Evolutionary conservation across 2,329 filamentous ascomycete genomes (phyloP), one percentile per base, ranked within the genome.

Genomic region (Lachnellula willkommii): DNA sequence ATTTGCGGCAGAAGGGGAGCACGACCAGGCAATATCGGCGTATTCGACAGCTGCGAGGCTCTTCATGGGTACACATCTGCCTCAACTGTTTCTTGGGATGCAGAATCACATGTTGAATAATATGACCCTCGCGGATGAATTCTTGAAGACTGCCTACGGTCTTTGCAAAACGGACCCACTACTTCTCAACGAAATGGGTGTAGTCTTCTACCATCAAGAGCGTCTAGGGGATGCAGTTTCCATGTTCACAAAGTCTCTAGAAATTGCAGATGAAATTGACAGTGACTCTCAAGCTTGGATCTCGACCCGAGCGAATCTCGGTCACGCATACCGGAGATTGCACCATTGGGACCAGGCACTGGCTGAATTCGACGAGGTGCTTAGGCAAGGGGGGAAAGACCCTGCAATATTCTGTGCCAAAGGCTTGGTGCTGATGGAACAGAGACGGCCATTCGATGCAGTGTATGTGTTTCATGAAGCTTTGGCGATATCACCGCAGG

Each of bases 31-130:
- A 48, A 96, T 99, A 60, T 95, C 92, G 8, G 94, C 95, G 0
- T 99, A 99, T 74, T 95, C 90, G 32, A 99, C 94, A 1, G 94
- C 94, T 0, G 93, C 93, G 2, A 82, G 94, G 40, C 76, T 99
- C 0, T 99, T 99, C 73, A 95, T 96, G 77, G 94, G 94, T 40
- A 97, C 93, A 0, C 95, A 99, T 70, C 79, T 99, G 1, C 94
- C 94, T 0, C 93, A 96, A 68, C 83, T 99, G 2, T 99, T 97
- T 70, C 76, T 99, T 26, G 94, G 95, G 6, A 99, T 99, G 94
- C 95, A 99, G 71, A 95, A 99, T 72, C 86, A 97, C 48, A 90
- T 93, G 17, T 80, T 99, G 58, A 95, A 95, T 72, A 97, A 99
- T 66, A 89, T 97, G 82, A 86, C 85, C 0, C 80, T 97, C 15